Conservation (phyloP, 1,284 basidiomycete species). For the Sporisorium reilianum region DNA sequence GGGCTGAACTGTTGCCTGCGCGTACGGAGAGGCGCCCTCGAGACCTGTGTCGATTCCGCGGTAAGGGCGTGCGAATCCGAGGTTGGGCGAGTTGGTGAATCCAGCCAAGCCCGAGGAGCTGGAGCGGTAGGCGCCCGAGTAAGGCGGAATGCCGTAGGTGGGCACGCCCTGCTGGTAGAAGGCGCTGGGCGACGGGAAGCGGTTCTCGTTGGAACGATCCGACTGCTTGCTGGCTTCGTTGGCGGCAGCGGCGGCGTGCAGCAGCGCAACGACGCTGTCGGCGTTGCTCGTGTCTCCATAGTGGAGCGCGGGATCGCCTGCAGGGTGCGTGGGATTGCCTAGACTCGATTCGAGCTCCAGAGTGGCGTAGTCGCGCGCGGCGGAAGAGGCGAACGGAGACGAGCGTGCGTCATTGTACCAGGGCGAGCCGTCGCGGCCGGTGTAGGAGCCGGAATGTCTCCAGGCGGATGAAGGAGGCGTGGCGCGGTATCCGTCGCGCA, state of each 20-base stretch:
- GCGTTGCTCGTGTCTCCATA: constrained; percentile 52
- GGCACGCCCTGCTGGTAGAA: constrained; percentile 59
- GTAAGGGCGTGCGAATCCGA: constrained; percentile 49
- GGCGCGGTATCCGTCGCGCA: constrained; percentile 54
- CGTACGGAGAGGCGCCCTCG: constrained; percentile 39
- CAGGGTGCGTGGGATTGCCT: constrained; percentile 27
- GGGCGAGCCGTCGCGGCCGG: constrained; percentile 56
- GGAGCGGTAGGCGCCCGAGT: constrained; percentile 48
- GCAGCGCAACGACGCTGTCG: constrained; percentile 49
- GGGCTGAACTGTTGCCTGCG: constrained; percentile 35
- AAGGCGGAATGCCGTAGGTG: constrained; percentile 52
- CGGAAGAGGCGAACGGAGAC: constrained; percentile 64
- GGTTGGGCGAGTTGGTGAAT: constrained; percentile 52
- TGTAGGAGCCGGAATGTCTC: constrained; percentile 45
- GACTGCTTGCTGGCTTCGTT: constrained; percentile 42
- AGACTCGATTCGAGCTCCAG: constrained; percentile 50
- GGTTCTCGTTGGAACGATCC: constrained; percentile 53
- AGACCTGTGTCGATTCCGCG: constrained; percentile 36
- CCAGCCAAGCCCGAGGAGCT: constrained; percentile 38
- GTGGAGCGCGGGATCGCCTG: constrained; percentile 43
- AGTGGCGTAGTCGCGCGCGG: constrained; percentile 53
- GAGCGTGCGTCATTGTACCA: constrained; percentile 62
- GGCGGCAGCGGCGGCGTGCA: constrained; percentile 51
- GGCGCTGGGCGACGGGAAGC: constrained; percentile 57
- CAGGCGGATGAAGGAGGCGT: constrained; percentile 49